phyloP scores from a whole-genome alignment of 2,329 filamentous ascomycete species.

The Monosporascus sp. region DNA sequence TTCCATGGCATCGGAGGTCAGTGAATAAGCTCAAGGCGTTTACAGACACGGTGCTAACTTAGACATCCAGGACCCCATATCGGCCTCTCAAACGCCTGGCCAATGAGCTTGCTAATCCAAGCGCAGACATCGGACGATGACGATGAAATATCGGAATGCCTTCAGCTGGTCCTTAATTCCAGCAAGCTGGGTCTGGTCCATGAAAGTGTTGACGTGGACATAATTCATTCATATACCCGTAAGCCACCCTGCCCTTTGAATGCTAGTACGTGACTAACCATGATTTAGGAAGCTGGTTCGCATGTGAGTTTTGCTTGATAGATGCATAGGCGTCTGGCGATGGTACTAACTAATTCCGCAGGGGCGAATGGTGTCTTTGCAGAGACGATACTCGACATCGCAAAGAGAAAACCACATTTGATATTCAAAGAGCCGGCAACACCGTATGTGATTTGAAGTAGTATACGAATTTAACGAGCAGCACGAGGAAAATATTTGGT shows the following conservation, averaged over 20 bases:
- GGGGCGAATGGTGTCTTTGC: slow-evolving; percentile 96
- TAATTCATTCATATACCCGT: slow-evolving; percentile 65
- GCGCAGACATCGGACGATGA: slow-evolving; percentile 85
- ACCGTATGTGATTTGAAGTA: slow-evolving; percentile 48
- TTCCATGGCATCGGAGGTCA: slow-evolving; percentile 87
- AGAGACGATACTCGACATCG: slow-evolving; percentile 84
- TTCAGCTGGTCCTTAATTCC: slow-evolving; percentile 70
- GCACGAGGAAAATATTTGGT: neutral
- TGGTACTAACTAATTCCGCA: slow-evolving; percentile 16
- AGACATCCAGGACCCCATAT: slow-evolving; percentile 54
- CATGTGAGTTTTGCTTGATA: slow-evolving; percentile 46
- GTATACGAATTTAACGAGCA: neutral
- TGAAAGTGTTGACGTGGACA: slow-evolving; percentile 84
- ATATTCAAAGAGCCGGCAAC: slow-evolving; percentile 66
- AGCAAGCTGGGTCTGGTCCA: slow-evolving; percentile 79
- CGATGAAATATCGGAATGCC: slow-evolving; percentile 69
- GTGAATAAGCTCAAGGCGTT: slow-evolving; percentile 19
- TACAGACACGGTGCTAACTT: slow-evolving; percentile 3
- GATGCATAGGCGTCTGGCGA: neutral
- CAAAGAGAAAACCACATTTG: slow-evolving; percentile 80
- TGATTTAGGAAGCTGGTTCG: slow-evolving; percentile 76
- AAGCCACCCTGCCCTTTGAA: slow-evolving; percentile 24
- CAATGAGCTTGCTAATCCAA: slow-evolving; percentile 90
- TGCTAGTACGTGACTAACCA: slow-evolving; percentile 5
- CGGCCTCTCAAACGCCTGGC: slow-evolving; percentile 89